Percentiles rank a stretch among this genome's conserved stretches.
Conservation (phyloP, 441 rosid species). For the Gossypium davidsonii region DNA sequence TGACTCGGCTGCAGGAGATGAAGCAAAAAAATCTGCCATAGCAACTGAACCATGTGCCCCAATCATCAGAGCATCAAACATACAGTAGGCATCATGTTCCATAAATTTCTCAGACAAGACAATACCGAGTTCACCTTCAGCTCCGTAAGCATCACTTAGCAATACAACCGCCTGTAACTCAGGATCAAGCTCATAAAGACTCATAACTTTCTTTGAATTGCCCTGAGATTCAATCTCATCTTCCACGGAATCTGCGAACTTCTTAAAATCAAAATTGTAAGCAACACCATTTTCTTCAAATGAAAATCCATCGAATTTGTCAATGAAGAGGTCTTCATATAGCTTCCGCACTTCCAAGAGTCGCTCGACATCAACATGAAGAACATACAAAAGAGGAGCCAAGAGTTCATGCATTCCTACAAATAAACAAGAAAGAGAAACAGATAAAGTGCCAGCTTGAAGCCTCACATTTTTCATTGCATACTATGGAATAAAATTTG, state of each 20-base stretch:
- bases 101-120: slow-evolving; percentile 91
- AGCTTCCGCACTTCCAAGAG: slow-evolving; percentile 75
- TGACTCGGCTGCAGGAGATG: slow-evolving; percentile 44
- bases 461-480: not conserved
- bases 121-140: slow-evolving; percentile 94
- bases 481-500: not conserved
- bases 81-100: slow-evolving; percentile 95
- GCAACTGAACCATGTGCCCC: slow-evolving; percentile 69
- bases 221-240: slow-evolving; percentile 47
- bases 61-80: slow-evolving; percentile 93
- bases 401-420: slow-evolving; percentile 95
- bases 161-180: slow-evolving; percentile 54
- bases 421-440: slow-evolving; percentile 14
- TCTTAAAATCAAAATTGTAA: slow-evolving; percentile 74
- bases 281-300: slow-evolving; percentile 61
- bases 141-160: slow-evolving; percentile 83
- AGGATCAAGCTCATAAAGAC: slow-evolving; percentile 64
- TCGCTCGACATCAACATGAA: slow-evolving; percentile 72
- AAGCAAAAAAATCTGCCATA: slow-evolving; percentile 71
- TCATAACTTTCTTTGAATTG: slow-evolving; percentile 41
- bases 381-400: slow-evolving; percentile 88
- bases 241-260: slow-evolving; percentile 56
- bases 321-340: slow-evolving; percentile 78
- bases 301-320: slow-evolving; percentile 75
- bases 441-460: not conserved